Base-by-base conservation (phyloP, 352 stramenopile genomes). In the Plasmopara muralis region DNA sequence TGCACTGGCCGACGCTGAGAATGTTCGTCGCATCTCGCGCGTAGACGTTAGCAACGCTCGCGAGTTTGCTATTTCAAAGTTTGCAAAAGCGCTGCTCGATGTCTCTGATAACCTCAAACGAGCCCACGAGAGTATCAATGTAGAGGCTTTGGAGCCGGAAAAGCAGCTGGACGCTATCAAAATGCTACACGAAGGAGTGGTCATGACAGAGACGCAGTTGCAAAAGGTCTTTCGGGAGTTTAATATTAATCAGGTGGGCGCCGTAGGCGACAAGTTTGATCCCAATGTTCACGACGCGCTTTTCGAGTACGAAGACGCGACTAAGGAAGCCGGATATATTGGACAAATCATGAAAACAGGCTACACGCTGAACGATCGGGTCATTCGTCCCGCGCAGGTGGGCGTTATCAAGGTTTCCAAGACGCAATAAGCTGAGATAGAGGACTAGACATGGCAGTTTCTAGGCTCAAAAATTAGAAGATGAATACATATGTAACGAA, bases 201-300 rank as follows among this genome's bases (percentile, higher is more conserved):
- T 91, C 53, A 98, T 99, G 93, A 99, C 96, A 28, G 87, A 98
- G 52, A 74, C 70, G 40, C 87, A 98, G 58, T 64, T 99, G 47
- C 78, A 89, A 49, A 98, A 98, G 80, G 93, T 97, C n/a, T 98
- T 98, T 62, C 64, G 73, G 37, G 83, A 90, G 57, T 92, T 88
- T 55, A 88, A 89, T 51, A 89, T 99, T 51, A 69, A 81, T 25
- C 87, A 93, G 49, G 97, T 96, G 62, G 96, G 96, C 30, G 75
- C 72, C 38, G 72, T 89, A 31, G 96, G 95, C 39, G 97, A 99
- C 64, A 93, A 89, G 65, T 99, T 99, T 64, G 95, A 99, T 86
- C 95, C 97, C 34, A 97, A 98, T 59, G 65, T 97, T 61, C 96
- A 99, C 72, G 95, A 99, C 54, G 97, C 96, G 29, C 75, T 99